Percentiles rank a stretch among this genome's conserved stretches.
Evolutionary conservation across 768 basidiomycete species (phyloP).

Genomic region (Termitomyces sp.): DNA sequence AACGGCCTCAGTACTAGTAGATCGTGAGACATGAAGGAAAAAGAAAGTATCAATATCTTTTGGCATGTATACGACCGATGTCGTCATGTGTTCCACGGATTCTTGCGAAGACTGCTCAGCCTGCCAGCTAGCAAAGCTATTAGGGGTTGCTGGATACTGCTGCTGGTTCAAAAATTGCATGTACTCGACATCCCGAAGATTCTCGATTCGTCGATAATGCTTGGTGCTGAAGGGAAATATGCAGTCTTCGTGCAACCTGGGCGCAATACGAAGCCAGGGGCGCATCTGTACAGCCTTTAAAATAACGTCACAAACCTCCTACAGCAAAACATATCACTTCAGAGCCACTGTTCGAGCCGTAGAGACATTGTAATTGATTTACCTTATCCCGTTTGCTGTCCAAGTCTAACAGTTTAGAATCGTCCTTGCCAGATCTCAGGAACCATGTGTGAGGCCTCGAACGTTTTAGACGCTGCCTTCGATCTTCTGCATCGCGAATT

Average conservation of each 20-base stretch:
- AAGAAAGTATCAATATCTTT: background rate
- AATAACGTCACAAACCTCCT: background rate
- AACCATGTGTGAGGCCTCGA: background rate
- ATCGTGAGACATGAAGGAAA: background rate
- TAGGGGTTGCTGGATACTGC: background rate
- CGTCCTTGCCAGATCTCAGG: background rate
- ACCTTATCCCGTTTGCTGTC: background rate
- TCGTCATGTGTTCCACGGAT: no score
- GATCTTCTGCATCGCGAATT: conserved; percentile 13
- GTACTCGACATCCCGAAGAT: background rate
- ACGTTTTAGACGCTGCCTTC: background rate
- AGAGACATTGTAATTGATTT: background rate
- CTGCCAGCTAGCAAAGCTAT: background rate
- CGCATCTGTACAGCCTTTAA: background rate
- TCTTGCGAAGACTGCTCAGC: background rate
- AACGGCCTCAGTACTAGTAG: background rate
- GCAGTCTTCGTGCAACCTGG: background rate
- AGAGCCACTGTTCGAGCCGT: no score
- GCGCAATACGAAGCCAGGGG: background rate
- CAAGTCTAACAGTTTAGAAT: background rate
- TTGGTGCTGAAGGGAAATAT: background rate
- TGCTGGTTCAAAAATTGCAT: background rate
- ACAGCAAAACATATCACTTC: background rate
- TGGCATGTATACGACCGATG: background rate
- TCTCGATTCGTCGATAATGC: background rate